Evolutionary conservation across 371 early-diverging fungal genomes (phyloP), one percentile per base, ranked within the genome.

Genomic region (Syncephalastrum sp.): DNA sequence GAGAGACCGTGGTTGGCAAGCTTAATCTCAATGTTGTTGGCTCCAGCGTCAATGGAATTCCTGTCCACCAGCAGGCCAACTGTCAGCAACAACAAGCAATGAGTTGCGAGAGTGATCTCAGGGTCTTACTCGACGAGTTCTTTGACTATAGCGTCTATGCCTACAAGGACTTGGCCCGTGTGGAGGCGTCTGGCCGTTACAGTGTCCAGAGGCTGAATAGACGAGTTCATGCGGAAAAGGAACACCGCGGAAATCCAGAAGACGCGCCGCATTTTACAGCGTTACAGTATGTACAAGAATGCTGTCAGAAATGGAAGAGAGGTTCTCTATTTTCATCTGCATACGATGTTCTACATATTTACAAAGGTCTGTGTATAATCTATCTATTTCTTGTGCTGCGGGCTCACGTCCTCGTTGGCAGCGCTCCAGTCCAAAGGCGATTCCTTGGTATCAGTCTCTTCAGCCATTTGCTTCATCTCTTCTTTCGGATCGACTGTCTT

Each of bases 11-110:
- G 50, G 8, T 72, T 62, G 1, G 67, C 56, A 15, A 74, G 47
- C 41, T 64, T 57, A 3, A 82, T 53, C n/a, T 78, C 67, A 48
- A 82, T 69, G 19, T 52, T 56, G 17, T 50, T 59, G 0, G 78
- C 68, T 8, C 66, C 43, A 24, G 83, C 83, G 53, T 82, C 83
- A 23, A 82, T 33, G 0, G 83, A 57, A 53, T 82, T 82, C 53
- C 83, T 82, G 27, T 16, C 42, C 15, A 46, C 23, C 33, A 43
- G 10, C 15, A 23, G n/a, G 44, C 15, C 42, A 23, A 50, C 16
- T 24, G 44, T 13, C 12, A 15, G 27, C 21, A 15, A 43, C 21
- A 23, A 21, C 16, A 15, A 16, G 23, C 44, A 44, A 13, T 25
- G 50, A 49, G 21, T 2, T 2, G 7, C 21, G 21, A 21, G 21